Evolutionary conservation across 2,329 filamentous ascomycete genomes (phyloP).

Genomic region (Thielaviopsis cerberus): DNA sequence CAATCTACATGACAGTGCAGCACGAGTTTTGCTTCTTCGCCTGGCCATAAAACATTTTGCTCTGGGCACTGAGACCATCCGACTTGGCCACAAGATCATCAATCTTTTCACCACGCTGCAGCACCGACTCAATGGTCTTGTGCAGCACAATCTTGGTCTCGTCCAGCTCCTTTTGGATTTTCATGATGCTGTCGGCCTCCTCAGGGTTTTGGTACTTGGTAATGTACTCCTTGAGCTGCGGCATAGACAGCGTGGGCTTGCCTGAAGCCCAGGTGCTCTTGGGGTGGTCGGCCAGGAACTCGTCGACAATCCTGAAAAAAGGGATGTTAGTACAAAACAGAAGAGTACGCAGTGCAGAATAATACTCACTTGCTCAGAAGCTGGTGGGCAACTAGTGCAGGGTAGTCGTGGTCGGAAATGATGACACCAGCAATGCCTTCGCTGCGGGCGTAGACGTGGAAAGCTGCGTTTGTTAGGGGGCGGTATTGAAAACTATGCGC

Average conservation of each 20-base stretch:
- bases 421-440: constrained; percentile 60
- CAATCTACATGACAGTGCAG: constrained; percentile 48
- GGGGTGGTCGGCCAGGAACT: constrained; percentile 64
- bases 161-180: constrained; percentile 90
- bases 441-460: constrained; percentile 60
- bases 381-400: constrained; percentile 63
- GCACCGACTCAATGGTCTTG: constrained; percentile 77
- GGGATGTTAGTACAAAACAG: background rate
- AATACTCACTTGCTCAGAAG: constrained; percentile 52
- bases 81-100: constrained; percentile 87
- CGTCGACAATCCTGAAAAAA: constrained; percentile 43
- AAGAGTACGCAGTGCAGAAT: too few relatives aligned
- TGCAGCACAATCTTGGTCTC: constrained; percentile 95
- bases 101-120: constrained; percentile 91
- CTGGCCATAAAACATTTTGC: constrained; percentile 92
- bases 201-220: constrained; percentile 65
- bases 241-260: constrained; percentile 39
- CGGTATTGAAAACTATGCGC: background rate
- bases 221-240: constrained; percentile 61
- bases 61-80: constrained; percentile 72
- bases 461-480: constrained; percentile 39
- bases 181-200: constrained; percentile 79
- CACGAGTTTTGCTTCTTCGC: constrained; percentile 70
- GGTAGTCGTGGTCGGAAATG: constrained; percentile 60
- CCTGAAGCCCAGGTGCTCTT: constrained; percentile 44